Conservation (phyloP, 2,329 filamentous ascomycete genomes). For the Ophiocordyceps robertsii region DNA sequence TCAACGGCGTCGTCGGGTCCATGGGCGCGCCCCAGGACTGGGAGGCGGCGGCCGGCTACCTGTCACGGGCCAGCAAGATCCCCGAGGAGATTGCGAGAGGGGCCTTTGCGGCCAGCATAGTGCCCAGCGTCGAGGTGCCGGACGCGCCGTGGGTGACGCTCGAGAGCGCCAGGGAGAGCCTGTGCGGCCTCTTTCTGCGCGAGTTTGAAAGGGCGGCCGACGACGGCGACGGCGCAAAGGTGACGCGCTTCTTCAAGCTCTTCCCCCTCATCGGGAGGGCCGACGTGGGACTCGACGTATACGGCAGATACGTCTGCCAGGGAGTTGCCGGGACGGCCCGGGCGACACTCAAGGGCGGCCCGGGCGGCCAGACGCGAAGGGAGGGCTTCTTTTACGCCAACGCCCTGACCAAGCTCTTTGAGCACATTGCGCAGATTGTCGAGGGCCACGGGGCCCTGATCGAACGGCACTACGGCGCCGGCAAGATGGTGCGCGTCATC, state of each 20-base stretch:
- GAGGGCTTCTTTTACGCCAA: slow-evolving; percentile 88
- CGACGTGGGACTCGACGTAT: slow-evolving; percentile 84
- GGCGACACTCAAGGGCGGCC: slow-evolving; percentile 59
- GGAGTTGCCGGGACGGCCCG: slow-evolving; percentile 80
- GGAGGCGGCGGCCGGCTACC: slow-evolving; percentile 88
- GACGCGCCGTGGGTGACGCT: slow-evolving; percentile 81
- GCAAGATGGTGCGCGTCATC: slow-evolving; percentile 91
- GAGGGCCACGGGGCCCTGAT: slow-evolving; percentile 84
- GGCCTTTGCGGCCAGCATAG: slow-evolving; percentile 79
- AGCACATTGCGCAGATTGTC: slow-evolving; percentile 94
- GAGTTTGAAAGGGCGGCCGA: slow-evolving; percentile 89
- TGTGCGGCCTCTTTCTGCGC: slow-evolving; percentile 80
- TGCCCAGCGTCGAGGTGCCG: slow-evolving; percentile 90
- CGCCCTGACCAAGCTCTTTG: slow-evolving; percentile 81
- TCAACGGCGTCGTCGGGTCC: slow-evolving; percentile 83
- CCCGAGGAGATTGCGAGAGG: slow-evolving; percentile 70
- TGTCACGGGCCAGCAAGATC: slow-evolving; percentile 70
- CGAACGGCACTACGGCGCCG: slow-evolving; percentile 81
- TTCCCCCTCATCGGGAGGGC: slow-evolving; percentile 87
- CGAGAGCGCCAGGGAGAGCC: slow-evolving; percentile 72
- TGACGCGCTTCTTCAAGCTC: slow-evolving; percentile 95
- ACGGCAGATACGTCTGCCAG: slow-evolving; percentile 90
- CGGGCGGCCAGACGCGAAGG: slow-evolving; percentile 32
- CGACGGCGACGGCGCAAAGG: slow-evolving; percentile 75
- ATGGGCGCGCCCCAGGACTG: slow-evolving; percentile 98